Evolutionary conservation across 306 rosid species (phyloP).

Genomic region (Glycine tomentella): DNA sequence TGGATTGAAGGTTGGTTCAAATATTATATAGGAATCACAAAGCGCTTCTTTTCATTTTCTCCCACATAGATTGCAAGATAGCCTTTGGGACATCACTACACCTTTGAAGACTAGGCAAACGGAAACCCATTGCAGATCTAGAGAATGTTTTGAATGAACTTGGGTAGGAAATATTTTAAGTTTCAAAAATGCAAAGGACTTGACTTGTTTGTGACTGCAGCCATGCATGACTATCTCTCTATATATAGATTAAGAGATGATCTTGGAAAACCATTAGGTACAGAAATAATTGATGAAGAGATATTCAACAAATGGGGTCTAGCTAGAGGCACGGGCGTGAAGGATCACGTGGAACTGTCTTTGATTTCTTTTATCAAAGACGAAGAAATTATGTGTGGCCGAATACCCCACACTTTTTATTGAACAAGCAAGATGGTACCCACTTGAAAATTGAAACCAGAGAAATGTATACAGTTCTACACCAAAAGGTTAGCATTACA

Average conservation of each 20-base stretch:
- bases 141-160: background rate
- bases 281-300: conserved; percentile 6
- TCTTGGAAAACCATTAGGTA: conserved; percentile 20
- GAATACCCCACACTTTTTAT: background rate
- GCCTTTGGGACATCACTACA: conserved; percentile 48
- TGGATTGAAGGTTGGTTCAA: conserved; percentile 45
- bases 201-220: conserved; percentile 19
- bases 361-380: background rate
- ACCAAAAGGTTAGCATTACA: background rate
- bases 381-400: background rate
- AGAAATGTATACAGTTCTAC: background rate
- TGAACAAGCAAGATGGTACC: background rate
- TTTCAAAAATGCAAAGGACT: conserved; percentile 13
- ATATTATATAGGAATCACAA: conserved; percentile 47
- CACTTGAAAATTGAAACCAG: conserved; percentile 7
- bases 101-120: conserved; percentile 40
- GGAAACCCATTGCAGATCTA: conserved; percentile 39
- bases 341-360: conserved; percentile 32
- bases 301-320: background rate
- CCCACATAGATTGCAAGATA: conserved; percentile 52
- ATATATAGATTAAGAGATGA: background rate
- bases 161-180: background rate
- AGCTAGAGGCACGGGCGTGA: background rate
- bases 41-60: conserved; percentile 48
- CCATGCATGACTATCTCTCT: background rate